Base-by-base conservation (phyloP, 352 stramenopile species). In the Pythium dissimile region DNA sequence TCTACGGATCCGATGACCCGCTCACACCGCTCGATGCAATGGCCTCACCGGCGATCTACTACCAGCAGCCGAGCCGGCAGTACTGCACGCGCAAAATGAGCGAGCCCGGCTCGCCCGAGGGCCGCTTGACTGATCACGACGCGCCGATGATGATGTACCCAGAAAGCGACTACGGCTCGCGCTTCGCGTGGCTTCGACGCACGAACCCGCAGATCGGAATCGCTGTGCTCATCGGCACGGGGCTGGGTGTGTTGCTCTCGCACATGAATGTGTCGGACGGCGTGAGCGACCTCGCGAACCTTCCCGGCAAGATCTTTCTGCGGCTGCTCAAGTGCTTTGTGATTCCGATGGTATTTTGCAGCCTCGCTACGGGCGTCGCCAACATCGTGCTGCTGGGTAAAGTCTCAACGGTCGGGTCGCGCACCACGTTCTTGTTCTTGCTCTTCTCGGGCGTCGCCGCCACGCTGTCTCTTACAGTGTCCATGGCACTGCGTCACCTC, bases 371-470 rank as follows among this genome's bases (percentile, higher is more conserved):
- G 4, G 75, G 75, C 5, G 67, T 86, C 41, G 75, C 75, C 23
- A 80, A 86, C 41, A 82, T 89, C 39, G 77, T 89, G 27, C 53
- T 85, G 31, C 65, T 86, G 3, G 77, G 79, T 24, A 88, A 89
- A 58, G 75, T 86, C 15, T 85, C 73, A 1, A 67, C 71, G 1
- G 66, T 89, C 21, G 80, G 80, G 13, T 75, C 66, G 6, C 73
- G 74, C 21, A 88, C 75, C 1, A 72, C 73, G 2, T 39, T 78
- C 16, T 82, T 72, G 47, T 89, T 88, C 44, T 44, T 77, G 3
- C 49, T 67, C 2, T 72, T 85, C 34, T 85, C 80, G 0, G 43
- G 44, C 1, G 5, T 73, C 6, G 68, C 73, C 0, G 50, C 74
- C 2, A 45, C 54, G 24, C 44, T 86, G 11, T 74, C 74, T n/a